Base-by-base conservation (phyloP, 176 grass and related monocot species). In the Zea mays region DNA sequence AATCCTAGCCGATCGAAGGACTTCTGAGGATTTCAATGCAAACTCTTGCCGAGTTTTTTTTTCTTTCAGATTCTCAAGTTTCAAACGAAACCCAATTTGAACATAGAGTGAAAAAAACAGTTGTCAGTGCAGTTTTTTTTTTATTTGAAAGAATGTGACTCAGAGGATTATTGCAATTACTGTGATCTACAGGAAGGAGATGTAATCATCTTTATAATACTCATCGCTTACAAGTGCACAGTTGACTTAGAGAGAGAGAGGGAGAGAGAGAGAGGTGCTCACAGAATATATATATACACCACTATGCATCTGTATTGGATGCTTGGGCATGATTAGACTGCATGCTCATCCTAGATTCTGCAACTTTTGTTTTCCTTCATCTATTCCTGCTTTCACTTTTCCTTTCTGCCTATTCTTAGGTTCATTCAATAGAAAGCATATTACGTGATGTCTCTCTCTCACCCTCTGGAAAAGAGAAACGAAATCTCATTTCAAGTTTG, bases 311-410 rank as follows among this genome's bases (percentile, higher is more conserved):
- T 69, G 51, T 52, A 15, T 39, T 44, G 60, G 73, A 69, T 87
- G 72, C 47, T 62, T 75, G 10, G 47, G 71, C 81, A 71, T 7
- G 81, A 88, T 76, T 58, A 62, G 81, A 84, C 63, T 40, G 8
- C 15, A 51, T 16, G 69, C 27, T 57, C 21, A 19, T 56, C 52
- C 16, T 2, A 59, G 74, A 83, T 83, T 76, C 50, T 43, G 1
- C 37, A 49, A 46, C 60, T 77, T 83, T 78, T 60, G 58, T 83
- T 83, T 60, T 44, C 71, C 71, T 49, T 71, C 71, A n/a, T 62
- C 46, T 10, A n/a, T 88, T 75, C 41, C 19, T 6, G 1, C 64
- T 78, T 83, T 35, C 54, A 0, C 17, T 34, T 43, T 58, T 71
- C 10, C 19, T 13, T 14, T 43, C 0, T 41, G 20, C 69, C 52